Conservation (phyloP, 768 basidiomycete genomes). For the Macrolepiota albuminosa region DNA sequence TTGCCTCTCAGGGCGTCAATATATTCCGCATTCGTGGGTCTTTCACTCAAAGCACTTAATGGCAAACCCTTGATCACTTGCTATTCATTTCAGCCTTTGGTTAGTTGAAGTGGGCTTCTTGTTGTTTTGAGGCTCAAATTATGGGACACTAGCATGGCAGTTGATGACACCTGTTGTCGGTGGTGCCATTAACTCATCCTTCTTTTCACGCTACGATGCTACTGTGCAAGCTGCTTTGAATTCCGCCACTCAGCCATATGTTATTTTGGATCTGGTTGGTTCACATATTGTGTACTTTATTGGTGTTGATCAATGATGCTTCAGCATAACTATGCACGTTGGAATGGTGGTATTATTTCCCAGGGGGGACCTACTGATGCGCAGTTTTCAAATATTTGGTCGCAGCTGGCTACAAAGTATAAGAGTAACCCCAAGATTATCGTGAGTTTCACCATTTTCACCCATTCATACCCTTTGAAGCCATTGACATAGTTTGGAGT, state of each 20-base stretch:
- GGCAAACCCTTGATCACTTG: not conserved
- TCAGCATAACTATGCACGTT: slow-evolving; percentile 54
- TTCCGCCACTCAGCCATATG: slow-evolving; percentile 36
- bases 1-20: slow-evolving; percentile 43
- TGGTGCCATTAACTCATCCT: slow-evolving; percentile 38
- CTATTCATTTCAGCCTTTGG: slow-evolving; percentile 25
- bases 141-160: slow-evolving; percentile 40
- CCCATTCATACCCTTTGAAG: slow-evolving; percentile 14
- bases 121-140: slow-evolving; percentile 5
- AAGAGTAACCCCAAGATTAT: slow-evolving; percentile 34
- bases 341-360: slow-evolving; percentile 50
- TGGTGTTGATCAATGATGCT: not conserved
- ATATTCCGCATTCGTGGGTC: slow-evolving; percentile 36
- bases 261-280: slow-evolving; percentile 46
- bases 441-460: slow-evolving; percentile 24
- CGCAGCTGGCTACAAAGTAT: slow-evolving; percentile 45
- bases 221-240: slow-evolving; percentile 44
- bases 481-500: slow-evolving; percentile 20
- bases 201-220: slow-evolving; percentile 41
- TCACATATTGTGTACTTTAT: not conserved
- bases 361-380: slow-evolving; percentile 55
- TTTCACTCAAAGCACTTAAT: not conserved
- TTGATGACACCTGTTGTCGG: slow-evolving; percentile 46
- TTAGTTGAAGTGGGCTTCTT: slow-evolving; percentile 10
- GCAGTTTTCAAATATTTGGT: slow-evolving; percentile 49